A percentile compares a stretch with the other conserved stretches of the same genome.
phyloP scores from a whole-genome alignment of 257 asterid species.

The Anisodus tanguticus region DNA sequence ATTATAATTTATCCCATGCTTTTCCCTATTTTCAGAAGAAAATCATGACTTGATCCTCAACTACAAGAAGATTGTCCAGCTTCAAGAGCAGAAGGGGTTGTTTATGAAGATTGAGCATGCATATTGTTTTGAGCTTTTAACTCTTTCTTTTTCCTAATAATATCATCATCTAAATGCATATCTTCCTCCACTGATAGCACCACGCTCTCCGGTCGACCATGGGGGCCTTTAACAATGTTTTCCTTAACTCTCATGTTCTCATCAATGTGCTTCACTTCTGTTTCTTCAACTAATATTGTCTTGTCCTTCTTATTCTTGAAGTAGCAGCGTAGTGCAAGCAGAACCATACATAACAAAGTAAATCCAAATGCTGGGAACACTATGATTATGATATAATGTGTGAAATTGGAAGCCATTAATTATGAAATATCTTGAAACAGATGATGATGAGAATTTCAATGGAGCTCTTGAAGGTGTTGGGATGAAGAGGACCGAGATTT shows the following conservation, averaged over 20 bases:
- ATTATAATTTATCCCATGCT: not conserved
- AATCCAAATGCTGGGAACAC: slow-evolving; percentile 46
- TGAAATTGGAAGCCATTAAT: not conserved
- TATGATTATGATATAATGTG: slow-evolving; percentile 40
- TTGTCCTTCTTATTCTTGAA: slow-evolving; percentile 47
- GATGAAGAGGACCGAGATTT: not conserved
- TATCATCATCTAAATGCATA: slow-evolving; percentile 50
- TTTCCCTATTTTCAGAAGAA: not conserved
- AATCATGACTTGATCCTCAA: not conserved
- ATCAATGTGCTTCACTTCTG: slow-evolving; percentile 41
- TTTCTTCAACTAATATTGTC: slow-evolving; percentile 36
- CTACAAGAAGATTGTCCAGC: not conserved
- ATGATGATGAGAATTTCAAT: slow-evolving; percentile 29
- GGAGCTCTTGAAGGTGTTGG: not conserved
- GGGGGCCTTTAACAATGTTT: slow-evolving; percentile 47
- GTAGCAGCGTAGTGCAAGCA: slow-evolving; percentile 49
- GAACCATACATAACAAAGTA: slow-evolving; percentile 43
- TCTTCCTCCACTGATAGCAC: slow-evolving; percentile 54
- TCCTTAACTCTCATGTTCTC: slow-evolving; percentile 49
- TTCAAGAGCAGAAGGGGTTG: no score
- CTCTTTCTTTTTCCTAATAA: slow-evolving; percentile 44
- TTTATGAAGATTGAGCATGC: not conserved
- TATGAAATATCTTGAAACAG: slow-evolving; percentile 31
- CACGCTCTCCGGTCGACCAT: slow-evolving; percentile 40
- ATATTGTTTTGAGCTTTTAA: not conserved